Percentiles rank a stretch among this genome's conserved stretches.
Conservation (phyloP, 257 asterid species). For the Solanum pimpinellifolium region DNA sequence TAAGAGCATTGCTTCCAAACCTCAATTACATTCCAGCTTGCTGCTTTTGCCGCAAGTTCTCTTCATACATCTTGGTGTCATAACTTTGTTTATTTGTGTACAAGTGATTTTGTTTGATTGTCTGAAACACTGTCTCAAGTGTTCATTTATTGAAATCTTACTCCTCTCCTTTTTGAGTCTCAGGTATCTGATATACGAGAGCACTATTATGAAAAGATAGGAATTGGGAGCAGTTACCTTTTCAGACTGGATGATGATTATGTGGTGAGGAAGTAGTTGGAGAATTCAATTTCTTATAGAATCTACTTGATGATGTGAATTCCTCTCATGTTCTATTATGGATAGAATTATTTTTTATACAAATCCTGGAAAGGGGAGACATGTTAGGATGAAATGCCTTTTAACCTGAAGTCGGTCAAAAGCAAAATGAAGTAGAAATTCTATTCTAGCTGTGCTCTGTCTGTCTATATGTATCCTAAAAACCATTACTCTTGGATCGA, state of each 20-base stretch:
- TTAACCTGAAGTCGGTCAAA: neutral
- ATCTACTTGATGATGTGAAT: neutral
- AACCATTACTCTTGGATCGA: neutral
- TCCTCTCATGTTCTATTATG: neutral
- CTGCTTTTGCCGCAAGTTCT: neutral
- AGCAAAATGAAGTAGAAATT: neutral
- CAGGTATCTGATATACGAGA: constrained; percentile 96
- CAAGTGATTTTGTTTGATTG: neutral
- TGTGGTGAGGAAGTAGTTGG: constrained; percentile 52
- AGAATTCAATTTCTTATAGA: neutral
- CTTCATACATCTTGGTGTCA: neutral
- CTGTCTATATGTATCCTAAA: neutral
- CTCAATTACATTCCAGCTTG: neutral
- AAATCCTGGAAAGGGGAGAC: neutral
- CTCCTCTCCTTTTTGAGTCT: neutral
- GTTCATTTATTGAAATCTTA: neutral
- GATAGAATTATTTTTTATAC: neutral
- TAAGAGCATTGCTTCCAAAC: constrained; percentile 24
- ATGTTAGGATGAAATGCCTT: neutral
- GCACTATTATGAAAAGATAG: constrained; percentile 79
- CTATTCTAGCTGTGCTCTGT: neutral
- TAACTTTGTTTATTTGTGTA: neutral
- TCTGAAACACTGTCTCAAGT: neutral
- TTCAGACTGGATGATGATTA: constrained; percentile 98
- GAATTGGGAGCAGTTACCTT: constrained; percentile 98